These are phyloP conservation scores for Tuber indicum DNA, from an alignment of 495 filamentous ascomycete species.

Conservation along the genomic window DNA sequence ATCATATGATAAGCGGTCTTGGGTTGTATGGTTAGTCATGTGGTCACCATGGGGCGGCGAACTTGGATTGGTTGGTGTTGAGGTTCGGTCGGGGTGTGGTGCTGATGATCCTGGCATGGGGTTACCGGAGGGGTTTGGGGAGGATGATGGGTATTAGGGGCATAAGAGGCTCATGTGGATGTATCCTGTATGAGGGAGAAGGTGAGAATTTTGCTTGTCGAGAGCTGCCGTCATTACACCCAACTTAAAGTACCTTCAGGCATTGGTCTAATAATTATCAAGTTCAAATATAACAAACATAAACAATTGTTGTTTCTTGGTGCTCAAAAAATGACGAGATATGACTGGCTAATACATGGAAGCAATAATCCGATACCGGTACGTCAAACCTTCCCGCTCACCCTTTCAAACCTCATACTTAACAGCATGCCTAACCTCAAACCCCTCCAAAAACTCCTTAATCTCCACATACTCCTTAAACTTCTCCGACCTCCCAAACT, in stretches of 20 bases:
- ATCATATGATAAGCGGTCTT: not conserved
- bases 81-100: not conserved
- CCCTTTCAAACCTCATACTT: not conserved
- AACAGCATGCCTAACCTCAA: constrained; percentile 19
- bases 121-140: too few species aligned
- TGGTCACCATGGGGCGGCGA: not conserved
- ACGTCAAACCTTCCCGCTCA: not conserved
- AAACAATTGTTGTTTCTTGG: not conserved
- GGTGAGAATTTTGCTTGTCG: too few species aligned
- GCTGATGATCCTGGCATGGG: not conserved
- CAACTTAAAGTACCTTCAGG: not conserved
- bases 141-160: too few species aligned
- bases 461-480: constrained; percentile 27
- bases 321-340: not conserved
- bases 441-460: constrained; percentile 19
- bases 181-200: too few species aligned
- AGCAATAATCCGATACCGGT: too few species aligned
- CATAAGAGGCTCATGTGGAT: too few species aligned
- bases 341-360: too few species aligned
- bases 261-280: not conserved
- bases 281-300: not conserved
- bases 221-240: not conserved
- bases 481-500: constrained; percentile 11
- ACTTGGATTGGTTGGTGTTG: not conserved
- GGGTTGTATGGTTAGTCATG: constrained; percentile 12